Evolutionary conservation across 257 asterid species (phyloP).

Genomic region (Nicotiana tabacum): DNA sequence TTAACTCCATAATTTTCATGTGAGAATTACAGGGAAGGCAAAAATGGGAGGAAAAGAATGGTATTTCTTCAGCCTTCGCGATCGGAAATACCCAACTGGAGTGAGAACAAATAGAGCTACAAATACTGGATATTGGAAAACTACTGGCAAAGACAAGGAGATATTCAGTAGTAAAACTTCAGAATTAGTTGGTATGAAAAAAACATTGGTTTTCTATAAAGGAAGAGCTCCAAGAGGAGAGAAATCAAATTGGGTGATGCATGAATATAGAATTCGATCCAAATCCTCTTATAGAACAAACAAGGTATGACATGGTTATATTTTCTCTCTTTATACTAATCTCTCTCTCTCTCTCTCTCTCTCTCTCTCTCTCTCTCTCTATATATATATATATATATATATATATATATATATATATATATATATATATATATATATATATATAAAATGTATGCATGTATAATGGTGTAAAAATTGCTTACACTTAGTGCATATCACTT

Average conservation of each 20-base stretch:
- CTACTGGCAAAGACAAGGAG: slow-evolving; percentile 93
- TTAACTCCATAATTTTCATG: not conserved
- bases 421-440: no score
- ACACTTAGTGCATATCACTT: no score
- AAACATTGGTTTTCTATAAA: slow-evolving; percentile 75
- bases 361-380: no score
- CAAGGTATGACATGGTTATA: slow-evolving; percentile 39
- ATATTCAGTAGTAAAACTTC: slow-evolving; percentile 61
- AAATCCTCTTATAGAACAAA: slow-evolving; percentile 66
- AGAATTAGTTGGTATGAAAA: slow-evolving; percentile 87
- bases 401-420: no score
- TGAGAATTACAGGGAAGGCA: slow-evolving; percentile 52
- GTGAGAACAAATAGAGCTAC: slow-evolving; percentile 94
- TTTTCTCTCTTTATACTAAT: not conserved
- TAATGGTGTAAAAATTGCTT: no score
- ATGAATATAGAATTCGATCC: slow-evolving; percentile 89
- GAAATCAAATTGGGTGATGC: slow-evolving; percentile 95
- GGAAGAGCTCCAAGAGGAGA: slow-evolving; percentile 99
- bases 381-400: no score
- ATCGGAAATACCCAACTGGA: slow-evolving; percentile 90
- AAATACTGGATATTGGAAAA: slow-evolving; percentile 87
- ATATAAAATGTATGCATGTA: no score
- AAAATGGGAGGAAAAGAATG: slow-evolving; percentile 95
- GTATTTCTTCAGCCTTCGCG: slow-evolving; percentile 91
- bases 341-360: no score